Percentiles rank a stretch among this genome's conserved stretches.
Evolutionary conservation across 2,329 filamentous ascomycete genomes (phyloP).

Genomic region (Apiospora malaysiana): DNA sequence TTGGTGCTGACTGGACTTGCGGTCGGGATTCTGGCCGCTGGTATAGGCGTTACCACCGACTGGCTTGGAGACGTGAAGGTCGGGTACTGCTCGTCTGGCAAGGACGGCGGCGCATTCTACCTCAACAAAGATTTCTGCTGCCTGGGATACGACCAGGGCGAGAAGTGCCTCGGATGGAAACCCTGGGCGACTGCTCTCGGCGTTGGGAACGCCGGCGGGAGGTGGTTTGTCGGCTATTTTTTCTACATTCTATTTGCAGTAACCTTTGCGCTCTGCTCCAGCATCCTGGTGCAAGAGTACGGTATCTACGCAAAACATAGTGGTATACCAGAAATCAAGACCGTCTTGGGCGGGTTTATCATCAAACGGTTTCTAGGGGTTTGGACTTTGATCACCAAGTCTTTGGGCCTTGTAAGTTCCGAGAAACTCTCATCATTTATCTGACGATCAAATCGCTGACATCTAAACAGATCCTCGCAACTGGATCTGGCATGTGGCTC

Average conservation of each 20-base stretch:
- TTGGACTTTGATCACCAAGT: constrained; percentile 92
- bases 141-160: constrained; percentile 83
- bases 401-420: constrained; percentile 75
- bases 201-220: constrained; percentile 67
- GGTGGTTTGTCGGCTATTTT: constrained; percentile 85
- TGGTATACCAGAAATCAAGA: constrained; percentile 98
- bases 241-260: constrained; percentile 88
- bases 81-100: constrained; percentile 78
- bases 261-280: constrained; percentile 77
- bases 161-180: constrained; percentile 85
- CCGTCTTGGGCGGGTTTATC: constrained; percentile 89
- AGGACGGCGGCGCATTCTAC: constrained; percentile 87
- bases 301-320: constrained; percentile 90
- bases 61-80: constrained; percentile 94
- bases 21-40: constrained; percentile 83
- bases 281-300: constrained; percentile 81
- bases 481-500: constrained; percentile 94
- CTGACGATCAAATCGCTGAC: constrained; percentile 30
- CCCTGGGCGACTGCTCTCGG: constrained; percentile 81
- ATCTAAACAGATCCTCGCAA: constrained; percentile 76
- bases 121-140: constrained; percentile 93
- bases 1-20: constrained; percentile 84
- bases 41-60: constrained; percentile 87
- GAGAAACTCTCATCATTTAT: constrained; percentile 14
- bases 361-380: constrained; percentile 84